Conservation (phyloP, 2,329 filamentous ascomycete genomes). For the Fusarium sp. region DNA sequence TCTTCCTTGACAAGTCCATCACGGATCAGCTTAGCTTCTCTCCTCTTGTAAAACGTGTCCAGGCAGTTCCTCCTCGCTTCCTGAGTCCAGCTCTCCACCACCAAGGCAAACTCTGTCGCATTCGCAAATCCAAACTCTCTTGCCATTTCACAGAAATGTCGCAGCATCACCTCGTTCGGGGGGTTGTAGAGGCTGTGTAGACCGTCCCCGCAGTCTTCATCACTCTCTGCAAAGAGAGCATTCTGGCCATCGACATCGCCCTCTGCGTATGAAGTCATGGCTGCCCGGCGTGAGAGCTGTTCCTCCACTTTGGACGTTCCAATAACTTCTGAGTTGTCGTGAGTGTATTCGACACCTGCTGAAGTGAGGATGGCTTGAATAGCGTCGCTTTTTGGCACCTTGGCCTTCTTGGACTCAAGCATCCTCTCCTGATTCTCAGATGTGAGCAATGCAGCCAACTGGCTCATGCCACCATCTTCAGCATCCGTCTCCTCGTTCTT, state of each 20-base stretch:
- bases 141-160: slow-evolving; percentile 95
- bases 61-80: slow-evolving; percentile 82
- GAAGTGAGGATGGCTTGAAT: slow-evolving; percentile 89
- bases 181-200: slow-evolving; percentile 71
- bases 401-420: slow-evolving; percentile 48
- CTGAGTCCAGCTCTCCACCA: slow-evolving; percentile 91
- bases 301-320: slow-evolving; percentile 94
- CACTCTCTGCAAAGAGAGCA: slow-evolving; percentile 67
- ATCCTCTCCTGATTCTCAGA: slow-evolving; percentile 58
- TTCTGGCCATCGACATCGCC: slow-evolving; percentile 61
- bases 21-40: slow-evolving; percentile 64
- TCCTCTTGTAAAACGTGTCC: slow-evolving; percentile 79
- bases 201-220: slow-evolving; percentile 47
- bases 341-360: slow-evolving; percentile 93
- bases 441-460: slow-evolving; percentile 69
- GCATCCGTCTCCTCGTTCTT: slow-evolving; percentile 63
- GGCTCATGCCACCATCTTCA: slow-evolving; percentile 75
- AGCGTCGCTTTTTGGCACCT: slow-evolving; percentile 71
- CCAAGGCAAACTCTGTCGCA: slow-evolving; percentile 85
- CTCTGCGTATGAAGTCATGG: slow-evolving; percentile 62
- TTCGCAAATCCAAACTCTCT: slow-evolving; percentile 79
- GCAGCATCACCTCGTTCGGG: slow-evolving; percentile 75
- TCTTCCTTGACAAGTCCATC: slow-evolving; percentile 39
- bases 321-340: slow-evolving; percentile 95
- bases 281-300: slow-evolving; percentile 80